Percentiles rank a stretch among this genome's conserved stretches.
These are phyloP conservation scores for Carpinus fangiana DNA, from an alignment of 306 rosid species.

Conservation along the genomic window DNA sequence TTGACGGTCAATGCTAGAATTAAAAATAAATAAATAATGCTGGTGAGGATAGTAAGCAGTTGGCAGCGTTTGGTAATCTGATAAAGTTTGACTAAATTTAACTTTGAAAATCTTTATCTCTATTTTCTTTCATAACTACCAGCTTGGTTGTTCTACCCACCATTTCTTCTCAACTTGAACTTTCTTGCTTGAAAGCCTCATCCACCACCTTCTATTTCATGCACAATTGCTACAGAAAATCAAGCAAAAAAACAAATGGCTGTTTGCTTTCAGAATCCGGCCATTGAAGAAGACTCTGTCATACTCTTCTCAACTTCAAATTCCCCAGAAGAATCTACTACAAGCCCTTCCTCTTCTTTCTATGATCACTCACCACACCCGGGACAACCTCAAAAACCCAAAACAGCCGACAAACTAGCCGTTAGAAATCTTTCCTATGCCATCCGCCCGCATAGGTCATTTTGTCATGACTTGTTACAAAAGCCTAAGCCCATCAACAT, in stretches of 20 bases:
- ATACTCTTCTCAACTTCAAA: slow-evolving; percentile 59
- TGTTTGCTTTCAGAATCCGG: slow-evolving; percentile 40
- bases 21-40: too few relatives aligned
- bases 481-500: slow-evolving; percentile 51
- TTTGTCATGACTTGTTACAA: slow-evolving; percentile 32
- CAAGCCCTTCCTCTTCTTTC: slow-evolving; percentile 57
- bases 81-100: background rate
- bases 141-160: slow-evolving; percentile 48
- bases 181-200: slow-evolving; percentile 18
- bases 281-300: slow-evolving; percentile 59
- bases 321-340: slow-evolving; percentile 68
- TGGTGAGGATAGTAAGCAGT: background rate
- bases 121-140: slow-evolving; percentile 12
- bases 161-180: slow-evolving; percentile 15
- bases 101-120: background rate
- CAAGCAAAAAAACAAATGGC: slow-evolving; percentile 36
- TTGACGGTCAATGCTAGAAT: too few relatives aligned
- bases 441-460: slow-evolving; percentile 37
- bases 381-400: slow-evolving; percentile 24
- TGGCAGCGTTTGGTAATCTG: slow-evolving; percentile 11
- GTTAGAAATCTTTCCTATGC: slow-evolving; percentile 62
- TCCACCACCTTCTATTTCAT: slow-evolving; percentile 8
- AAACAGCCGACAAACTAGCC: slow-evolving; percentile 41
- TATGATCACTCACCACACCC: slow-evolving; percentile 39
- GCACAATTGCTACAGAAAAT: slow-evolving; percentile 19